Conservation (phyloP, 2,329 filamentous ascomycete genomes). For the Alternaria arborescens region DNA sequence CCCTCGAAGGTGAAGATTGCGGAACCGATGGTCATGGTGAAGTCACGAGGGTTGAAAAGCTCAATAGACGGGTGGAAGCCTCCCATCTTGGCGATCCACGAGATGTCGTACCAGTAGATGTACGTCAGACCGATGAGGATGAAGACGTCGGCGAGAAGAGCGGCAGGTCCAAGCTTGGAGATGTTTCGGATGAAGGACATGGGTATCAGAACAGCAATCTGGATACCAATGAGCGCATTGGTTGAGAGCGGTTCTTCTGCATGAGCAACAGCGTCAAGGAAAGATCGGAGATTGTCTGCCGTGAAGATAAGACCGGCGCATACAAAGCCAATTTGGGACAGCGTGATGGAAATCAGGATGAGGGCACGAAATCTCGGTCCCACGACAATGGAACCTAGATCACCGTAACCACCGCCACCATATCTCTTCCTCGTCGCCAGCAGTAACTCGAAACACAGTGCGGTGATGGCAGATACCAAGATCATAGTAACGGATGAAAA, state of each 20-base stretch:
- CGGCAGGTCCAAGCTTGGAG: conserved; percentile 74
- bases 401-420: conserved; percentile 77
- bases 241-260: conserved; percentile 62
- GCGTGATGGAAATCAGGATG: conserved; percentile 73
- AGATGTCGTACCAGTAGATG: conserved; percentile 76
- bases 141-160: conserved; percentile 74
- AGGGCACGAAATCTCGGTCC: conserved; percentile 70
- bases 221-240: conserved; percentile 69
- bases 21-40: conserved; percentile 75
- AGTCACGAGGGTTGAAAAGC: conserved; percentile 74
- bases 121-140: conserved; percentile 75
- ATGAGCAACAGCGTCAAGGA: conserved; percentile 68
- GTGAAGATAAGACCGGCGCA: conserved; percentile 81
- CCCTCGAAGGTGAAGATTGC: conserved; percentile 83
- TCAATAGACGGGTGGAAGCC: conserved; percentile 69
- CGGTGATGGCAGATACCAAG: conserved; percentile 70
- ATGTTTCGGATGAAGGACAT: conserved; percentile 77
- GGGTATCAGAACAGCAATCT: conserved; percentile 71
- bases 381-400: conserved; percentile 67
- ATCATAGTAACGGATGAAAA: conserved; percentile 77
- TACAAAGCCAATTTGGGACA: conserved; percentile 81
- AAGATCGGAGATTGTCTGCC: conserved; percentile 75
- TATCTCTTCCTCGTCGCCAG: conserved; percentile 70
- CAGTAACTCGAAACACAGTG: conserved; percentile 75
- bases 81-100: conserved; percentile 59